A percentile compares a stretch with the other conserved stretches of the same genome.
phyloP scores from a whole-genome alignment of 2,329 filamentous ascomycete species.

The Daldinia eschscholtzii region DNA sequence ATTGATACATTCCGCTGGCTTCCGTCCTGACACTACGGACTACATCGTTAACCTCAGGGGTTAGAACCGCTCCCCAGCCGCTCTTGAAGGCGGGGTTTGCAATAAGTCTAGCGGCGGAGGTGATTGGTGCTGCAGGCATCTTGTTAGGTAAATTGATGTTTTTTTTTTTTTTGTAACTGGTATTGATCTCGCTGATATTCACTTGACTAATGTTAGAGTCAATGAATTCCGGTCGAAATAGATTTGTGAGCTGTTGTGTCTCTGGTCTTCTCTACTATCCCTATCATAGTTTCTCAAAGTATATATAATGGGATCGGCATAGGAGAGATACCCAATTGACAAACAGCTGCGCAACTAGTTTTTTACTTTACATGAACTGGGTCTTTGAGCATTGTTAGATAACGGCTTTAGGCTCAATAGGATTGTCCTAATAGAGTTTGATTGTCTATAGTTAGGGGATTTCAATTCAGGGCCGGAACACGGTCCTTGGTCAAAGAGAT shows the following conservation, averaged over 20 bases:
- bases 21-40: slow-evolving; percentile 26
- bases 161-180: neutral
- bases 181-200: neutral
- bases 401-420: neutral
- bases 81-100: slow-evolving; percentile 39
- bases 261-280: neutral
- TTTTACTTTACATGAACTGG: neutral
- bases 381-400: neutral
- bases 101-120: slow-evolving; percentile 42
- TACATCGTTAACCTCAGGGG: slow-evolving; percentile 27
- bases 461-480: neutral
- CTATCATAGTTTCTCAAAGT: neutral
- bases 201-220: slow-evolving; percentile 6
- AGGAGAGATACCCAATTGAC: neutral
- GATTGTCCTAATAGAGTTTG: neutral
- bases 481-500: neutral
- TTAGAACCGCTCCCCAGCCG: slow-evolving; percentile 45
- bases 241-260: neutral
- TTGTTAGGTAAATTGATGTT: neutral
- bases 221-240: neutral
- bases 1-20: slow-evolving; percentile 42
- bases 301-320: neutral
- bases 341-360: neutral
- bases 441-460: neutral
- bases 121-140: slow-evolving; percentile 35